phyloP scores from a whole-genome alignment of 1,284 basidiomycete species.

The Stereum hirsutum region DNA sequence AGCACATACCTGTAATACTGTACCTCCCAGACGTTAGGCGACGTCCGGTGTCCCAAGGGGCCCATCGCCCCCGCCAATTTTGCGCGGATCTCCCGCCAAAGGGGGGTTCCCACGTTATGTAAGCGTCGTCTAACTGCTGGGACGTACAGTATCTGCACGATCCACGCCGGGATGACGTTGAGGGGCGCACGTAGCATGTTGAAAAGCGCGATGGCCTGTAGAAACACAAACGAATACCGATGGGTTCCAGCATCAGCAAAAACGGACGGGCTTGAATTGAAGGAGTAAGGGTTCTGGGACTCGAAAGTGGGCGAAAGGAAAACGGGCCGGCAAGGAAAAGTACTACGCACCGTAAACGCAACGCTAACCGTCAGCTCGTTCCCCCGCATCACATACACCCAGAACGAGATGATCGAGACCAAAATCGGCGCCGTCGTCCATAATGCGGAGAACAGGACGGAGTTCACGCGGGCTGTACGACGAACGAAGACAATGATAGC shows the following conservation, averaged over 20 bases:
- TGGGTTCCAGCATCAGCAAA: slow-evolving; percentile 5
- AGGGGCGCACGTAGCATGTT: slow-evolving; percentile 65
- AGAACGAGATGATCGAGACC: slow-evolving; percentile 64
- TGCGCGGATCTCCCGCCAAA: too few species aligned
- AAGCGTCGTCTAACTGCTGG: too few species aligned
- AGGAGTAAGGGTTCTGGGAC: too few species aligned
- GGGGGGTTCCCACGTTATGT: too few species aligned
- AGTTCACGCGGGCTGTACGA: slow-evolving; percentile 49
- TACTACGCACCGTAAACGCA: slow-evolving; percentile 66
- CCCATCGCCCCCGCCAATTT: too few species aligned
- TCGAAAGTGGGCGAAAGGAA: too few species aligned
- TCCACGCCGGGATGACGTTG: slow-evolving; percentile 61
- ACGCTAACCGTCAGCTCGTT: slow-evolving; percentile 56
- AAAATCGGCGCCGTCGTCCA: slow-evolving; percentile 63
- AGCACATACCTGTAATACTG: too few species aligned
- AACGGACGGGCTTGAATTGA: too few species aligned
- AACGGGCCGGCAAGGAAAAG: too few species aligned
- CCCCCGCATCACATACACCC: slow-evolving; percentile 49
- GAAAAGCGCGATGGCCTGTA: slow-evolving; percentile 60
- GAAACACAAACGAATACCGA: neutral
- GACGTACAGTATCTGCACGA: slow-evolving; percentile 53
- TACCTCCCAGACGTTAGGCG: too few species aligned
- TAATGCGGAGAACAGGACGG: slow-evolving; percentile 50
- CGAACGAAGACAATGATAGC: slow-evolving; percentile 2
- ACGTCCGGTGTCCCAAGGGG: too few species aligned